Percentiles rank a stretch among this genome's conserved stretches.
Evolutionary conservation across 2,329 filamentous ascomycete genomes (phyloP).

Genomic region (Trichophyton schoenleinii): DNA sequence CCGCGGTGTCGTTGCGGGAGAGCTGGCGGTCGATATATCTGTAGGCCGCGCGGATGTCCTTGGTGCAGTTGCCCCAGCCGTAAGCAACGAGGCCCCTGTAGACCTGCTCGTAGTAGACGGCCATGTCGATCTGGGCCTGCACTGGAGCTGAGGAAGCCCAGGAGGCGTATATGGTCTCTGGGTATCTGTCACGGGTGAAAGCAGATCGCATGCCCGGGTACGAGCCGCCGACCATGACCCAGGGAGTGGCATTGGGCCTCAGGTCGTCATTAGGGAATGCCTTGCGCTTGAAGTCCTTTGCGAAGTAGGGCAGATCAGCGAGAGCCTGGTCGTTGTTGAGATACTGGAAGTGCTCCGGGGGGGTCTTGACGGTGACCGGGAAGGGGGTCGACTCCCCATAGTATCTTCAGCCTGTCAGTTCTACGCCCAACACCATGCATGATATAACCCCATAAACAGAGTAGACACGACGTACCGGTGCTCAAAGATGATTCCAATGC

Average conservation of each 20-base stretch:
- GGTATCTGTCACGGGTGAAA: conserved; percentile 33
- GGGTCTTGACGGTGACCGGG: conserved; percentile 24
- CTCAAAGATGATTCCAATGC: conserved; percentile 31
- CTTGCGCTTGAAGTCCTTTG: conserved; percentile 26
- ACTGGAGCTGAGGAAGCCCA: conserved; percentile 34
- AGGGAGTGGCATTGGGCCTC: conserved; percentile 31
- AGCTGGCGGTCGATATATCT: conserved; percentile 39
- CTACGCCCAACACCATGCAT: not conserved
- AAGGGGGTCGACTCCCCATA: conserved; percentile 32
- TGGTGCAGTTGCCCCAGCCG: conserved; percentile 39
- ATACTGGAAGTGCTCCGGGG: conserved; percentile 30
- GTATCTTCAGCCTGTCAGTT: conserved; percentile 21
- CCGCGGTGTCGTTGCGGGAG: conserved; percentile 23
- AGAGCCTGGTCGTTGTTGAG: conserved; percentile 34
- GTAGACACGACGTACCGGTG: conserved; percentile 24
- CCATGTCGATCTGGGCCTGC: conserved; percentile 39
- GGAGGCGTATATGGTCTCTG: conserved; percentile 30
- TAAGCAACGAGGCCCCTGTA: conserved; percentile 38
- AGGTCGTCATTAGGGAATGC: conserved; percentile 24
- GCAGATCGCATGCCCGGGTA: conserved; percentile 35
- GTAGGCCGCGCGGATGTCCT: conserved; percentile 38
- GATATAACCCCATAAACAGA: too few species aligned
- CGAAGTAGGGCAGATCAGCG: conserved; percentile 35
- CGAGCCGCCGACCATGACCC: conserved; percentile 37
- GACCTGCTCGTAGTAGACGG: conserved; percentile 40